Conservation (phyloP, 352 stramenopile genomes). For the Phytopythium sindhum region DNA sequence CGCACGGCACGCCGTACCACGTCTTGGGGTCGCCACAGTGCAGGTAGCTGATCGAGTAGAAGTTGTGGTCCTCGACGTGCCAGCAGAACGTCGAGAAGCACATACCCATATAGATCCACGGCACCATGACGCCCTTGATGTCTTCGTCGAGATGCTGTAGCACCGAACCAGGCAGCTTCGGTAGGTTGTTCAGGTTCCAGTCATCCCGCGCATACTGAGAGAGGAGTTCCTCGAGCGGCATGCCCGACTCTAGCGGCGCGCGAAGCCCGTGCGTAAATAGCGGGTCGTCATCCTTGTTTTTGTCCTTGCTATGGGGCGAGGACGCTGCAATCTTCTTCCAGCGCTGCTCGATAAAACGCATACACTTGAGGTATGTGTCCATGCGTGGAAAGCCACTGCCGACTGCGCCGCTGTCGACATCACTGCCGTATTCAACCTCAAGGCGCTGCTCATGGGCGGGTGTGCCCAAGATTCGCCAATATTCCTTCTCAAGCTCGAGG, state of each 20-base stretch:
- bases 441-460: conserved; percentile 72
- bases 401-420: conserved; percentile 84
- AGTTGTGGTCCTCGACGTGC: conserved; percentile 99
- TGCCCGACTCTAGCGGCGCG: conserved; percentile 18
- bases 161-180: conserved; percentile 91
- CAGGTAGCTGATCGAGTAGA: conserved; percentile 99
- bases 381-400: conserved; percentile 85
- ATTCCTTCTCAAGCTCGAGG: conserved; percentile 80
- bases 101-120: conserved; percentile 99
- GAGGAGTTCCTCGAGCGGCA: conserved; percentile 49
- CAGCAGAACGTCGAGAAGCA: conserved; percentile 99
- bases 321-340: conserved; percentile 41
- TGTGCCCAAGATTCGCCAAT: conserved; percentile 86
- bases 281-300: conserved; percentile 30
- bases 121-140: conserved; percentile 98
- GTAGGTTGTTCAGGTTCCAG: conserved; percentile 99
- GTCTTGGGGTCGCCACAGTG: conserved; percentile 97
- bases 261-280: conserved; percentile 61
- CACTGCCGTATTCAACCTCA: conserved; percentile 91
- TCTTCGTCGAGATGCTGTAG: conserved; percentile 95
- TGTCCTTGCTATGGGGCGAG: conserved; percentile 14
- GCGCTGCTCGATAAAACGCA: conserved; percentile 48
- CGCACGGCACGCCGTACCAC: conserved; percentile 96
- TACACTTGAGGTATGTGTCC: conserved; percentile 51
- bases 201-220: conserved; percentile 75